A percentile compares a stretch with the other conserved stretches of the same genome.
These are phyloP conservation scores for Aureobasidium lini DNA, from an alignment of 2,329 filamentous ascomycete species.

Conservation along the genomic window DNA sequence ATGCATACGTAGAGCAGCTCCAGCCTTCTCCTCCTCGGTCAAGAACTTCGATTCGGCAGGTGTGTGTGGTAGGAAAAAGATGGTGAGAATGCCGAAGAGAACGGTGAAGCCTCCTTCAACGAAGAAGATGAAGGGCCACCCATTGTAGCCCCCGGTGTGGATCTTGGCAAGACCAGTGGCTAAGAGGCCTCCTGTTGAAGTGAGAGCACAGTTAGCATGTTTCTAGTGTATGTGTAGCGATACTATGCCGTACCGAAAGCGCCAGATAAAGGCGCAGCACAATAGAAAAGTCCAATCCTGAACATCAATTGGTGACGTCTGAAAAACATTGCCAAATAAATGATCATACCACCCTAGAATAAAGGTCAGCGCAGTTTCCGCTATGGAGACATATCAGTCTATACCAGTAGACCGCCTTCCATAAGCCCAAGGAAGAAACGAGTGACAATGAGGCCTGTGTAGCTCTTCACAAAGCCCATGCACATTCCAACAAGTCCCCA, in stretches of 20 bases:
- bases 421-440: conserved; percentile 35
- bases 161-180: conserved; percentile 37
- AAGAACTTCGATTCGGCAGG: conserved; percentile 40
- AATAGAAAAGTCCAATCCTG: conserved; percentile 33
- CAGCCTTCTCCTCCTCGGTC: conserved; percentile 20
- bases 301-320: conserved; percentile 34
- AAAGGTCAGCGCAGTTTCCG: not conserved
- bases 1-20: conserved; percentile 23
- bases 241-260: conserved; percentile 28
- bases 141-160: conserved; percentile 29
- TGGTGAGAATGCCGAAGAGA: conserved; percentile 46
- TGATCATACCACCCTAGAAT: conserved; percentile 23
- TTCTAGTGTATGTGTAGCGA: no score
- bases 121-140: conserved; percentile 34
- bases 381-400: not conserved
- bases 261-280: conserved; percentile 24
- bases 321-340: conserved; percentile 38
- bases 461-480: conserved; percentile 36
- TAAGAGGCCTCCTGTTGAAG: conserved; percentile 26
- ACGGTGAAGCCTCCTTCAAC: conserved; percentile 53
- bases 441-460: conserved; percentile 33
- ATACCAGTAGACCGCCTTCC: conserved; percentile 32
- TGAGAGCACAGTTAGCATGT: no score
- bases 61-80: conserved; percentile 47
- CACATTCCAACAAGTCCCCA: conserved; percentile 35